Percentiles rank a stretch among this genome's conserved stretches.
Evolutionary conservation across 805 yeast genomes (phyloP).

Genomic region (Kodamaea kakaduensis): DNA sequence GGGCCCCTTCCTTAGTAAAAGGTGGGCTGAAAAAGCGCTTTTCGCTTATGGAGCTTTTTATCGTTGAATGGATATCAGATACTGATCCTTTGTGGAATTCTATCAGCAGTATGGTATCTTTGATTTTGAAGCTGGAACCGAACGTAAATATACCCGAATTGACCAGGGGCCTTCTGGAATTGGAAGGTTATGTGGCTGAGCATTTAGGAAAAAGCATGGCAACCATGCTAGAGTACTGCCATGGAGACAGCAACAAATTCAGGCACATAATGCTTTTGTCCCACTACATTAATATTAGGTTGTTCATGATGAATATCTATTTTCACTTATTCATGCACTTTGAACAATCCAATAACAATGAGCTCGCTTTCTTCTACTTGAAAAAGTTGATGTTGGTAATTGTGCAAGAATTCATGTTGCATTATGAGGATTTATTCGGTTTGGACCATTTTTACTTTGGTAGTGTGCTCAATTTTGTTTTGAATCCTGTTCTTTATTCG

Average conservation of each 20-base stretch:
- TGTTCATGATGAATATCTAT: constrained; percentile 12
- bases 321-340: constrained; percentile 19
- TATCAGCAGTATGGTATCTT: constrained; percentile 30
- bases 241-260: constrained; percentile 4
- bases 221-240: constrained; percentile 3
- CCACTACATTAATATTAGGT: constrained; percentile 14
- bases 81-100: constrained; percentile 3
- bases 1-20: constrained; percentile 38
- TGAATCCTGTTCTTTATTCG: constrained; percentile 35
- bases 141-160: constrained; percentile 36
- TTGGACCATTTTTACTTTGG: constrained; percentile 37
- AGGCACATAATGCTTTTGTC: constrained; percentile 3
- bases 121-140: constrained; percentile 37
- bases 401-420: constrained; percentile 31
- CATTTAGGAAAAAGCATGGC: constrained; percentile 8
- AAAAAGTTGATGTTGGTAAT: constrained; percentile 12
- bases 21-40: constrained; percentile 29
- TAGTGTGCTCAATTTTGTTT: constrained; percentile 31
- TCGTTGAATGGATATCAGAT: background rate
- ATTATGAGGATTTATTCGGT: constrained; percentile 32
- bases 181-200: constrained; percentile 32
- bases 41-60: constrained; percentile 4
- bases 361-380: constrained; percentile 16
- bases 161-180: constrained; percentile 25
- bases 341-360: constrained; percentile 13